These are phyloP conservation scores for Colletotrichum agaves DNA, from an alignment of 2,329 filamentous ascomycete species.

Conservation along the genomic window DNA sequence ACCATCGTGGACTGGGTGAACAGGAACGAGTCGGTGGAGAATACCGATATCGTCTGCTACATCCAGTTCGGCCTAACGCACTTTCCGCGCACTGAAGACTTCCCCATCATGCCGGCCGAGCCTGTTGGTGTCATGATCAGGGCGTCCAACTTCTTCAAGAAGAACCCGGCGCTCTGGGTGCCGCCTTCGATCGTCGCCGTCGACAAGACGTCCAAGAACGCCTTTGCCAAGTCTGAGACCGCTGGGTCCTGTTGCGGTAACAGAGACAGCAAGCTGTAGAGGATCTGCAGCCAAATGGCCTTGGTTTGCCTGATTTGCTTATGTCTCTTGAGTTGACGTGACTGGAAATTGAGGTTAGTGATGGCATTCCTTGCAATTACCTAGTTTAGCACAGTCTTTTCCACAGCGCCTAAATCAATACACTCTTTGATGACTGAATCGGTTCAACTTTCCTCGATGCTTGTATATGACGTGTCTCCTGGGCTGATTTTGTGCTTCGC, in stretches of 20 bases:
- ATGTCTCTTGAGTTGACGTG: background rate
- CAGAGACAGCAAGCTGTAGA: background rate
- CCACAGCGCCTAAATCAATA: background rate
- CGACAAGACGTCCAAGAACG: conserved; percentile 11
- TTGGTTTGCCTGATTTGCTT: background rate
- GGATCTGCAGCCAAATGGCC: background rate
- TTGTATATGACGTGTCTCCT: background rate
- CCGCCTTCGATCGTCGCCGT: conserved; percentile 28
- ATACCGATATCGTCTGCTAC: conserved; percentile 67
- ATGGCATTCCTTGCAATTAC: background rate
- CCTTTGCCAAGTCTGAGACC: background rate
- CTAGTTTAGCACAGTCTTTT: background rate
- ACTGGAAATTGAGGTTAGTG: background rate
- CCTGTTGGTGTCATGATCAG: conserved; percentile 60
- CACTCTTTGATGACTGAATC: rapidly evolving
- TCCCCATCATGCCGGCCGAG: conserved; percentile 69
- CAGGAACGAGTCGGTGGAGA: conserved; percentile 59
- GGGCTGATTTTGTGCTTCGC: background rate
- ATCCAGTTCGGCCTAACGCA: conserved; percentile 68
- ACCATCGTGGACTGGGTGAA: conserved; percentile 11
- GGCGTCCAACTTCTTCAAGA: conserved; percentile 62
- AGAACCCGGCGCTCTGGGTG: conserved; percentile 56
- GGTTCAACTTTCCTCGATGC: background rate
- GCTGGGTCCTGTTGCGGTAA: background rate
- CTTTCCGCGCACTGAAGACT: conserved; percentile 65